Conservation (phyloP, 768 basidiomycete genomes). For the Auricularia auricula-judae region DNA sequence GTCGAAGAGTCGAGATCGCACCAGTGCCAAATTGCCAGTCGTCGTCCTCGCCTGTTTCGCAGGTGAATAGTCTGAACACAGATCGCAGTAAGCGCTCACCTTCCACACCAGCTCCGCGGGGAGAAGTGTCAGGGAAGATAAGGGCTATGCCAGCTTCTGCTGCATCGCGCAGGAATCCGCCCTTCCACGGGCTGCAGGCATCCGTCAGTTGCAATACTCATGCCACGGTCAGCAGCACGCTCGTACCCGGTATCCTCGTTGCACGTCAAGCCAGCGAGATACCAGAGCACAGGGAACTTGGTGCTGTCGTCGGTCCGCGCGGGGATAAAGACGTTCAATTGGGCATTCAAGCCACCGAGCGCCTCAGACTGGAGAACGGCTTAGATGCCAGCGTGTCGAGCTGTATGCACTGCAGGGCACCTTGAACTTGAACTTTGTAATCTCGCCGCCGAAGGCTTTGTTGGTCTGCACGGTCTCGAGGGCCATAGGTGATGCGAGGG, state of each 20-base stretch:
- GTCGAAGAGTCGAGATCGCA: slow-evolving; percentile 10
- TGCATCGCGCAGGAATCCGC: slow-evolving; percentile 81
- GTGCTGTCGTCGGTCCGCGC: slow-evolving; percentile 32
- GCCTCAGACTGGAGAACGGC: slow-evolving; percentile 43
- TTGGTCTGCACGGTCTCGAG: slow-evolving; percentile 66
- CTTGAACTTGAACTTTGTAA: slow-evolving; percentile 83
- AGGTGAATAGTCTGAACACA: background rate
- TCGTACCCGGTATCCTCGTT: slow-evolving; percentile 87
- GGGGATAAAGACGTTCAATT: slow-evolving; percentile 88
- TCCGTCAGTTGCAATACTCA: background rate
- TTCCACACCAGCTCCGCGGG: slow-evolving; percentile 78
- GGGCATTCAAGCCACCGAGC: slow-evolving; percentile 56
- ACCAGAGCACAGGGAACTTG: slow-evolving; percentile 65
- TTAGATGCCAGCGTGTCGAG: background rate
- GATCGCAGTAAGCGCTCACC: slow-evolving; percentile 21
- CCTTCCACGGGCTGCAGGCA: slow-evolving; percentile 72
- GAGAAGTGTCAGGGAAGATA: slow-evolving; percentile 92
- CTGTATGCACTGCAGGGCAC: slow-evolving; percentile 22
- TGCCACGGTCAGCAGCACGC: background rate
- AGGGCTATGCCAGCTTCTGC: slow-evolving; percentile 79
- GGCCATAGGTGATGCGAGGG: slow-evolving; percentile 9
- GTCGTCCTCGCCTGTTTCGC: slow-evolving; percentile 37
- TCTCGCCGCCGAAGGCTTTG: slow-evolving; percentile 68
- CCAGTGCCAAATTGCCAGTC: slow-evolving; percentile 91
- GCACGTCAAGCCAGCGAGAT: slow-evolving; percentile 82